Evolutionary conservation across 371 early-diverging fungal species (phyloP).

Genomic region (Rhizopus stolonifer): DNA sequence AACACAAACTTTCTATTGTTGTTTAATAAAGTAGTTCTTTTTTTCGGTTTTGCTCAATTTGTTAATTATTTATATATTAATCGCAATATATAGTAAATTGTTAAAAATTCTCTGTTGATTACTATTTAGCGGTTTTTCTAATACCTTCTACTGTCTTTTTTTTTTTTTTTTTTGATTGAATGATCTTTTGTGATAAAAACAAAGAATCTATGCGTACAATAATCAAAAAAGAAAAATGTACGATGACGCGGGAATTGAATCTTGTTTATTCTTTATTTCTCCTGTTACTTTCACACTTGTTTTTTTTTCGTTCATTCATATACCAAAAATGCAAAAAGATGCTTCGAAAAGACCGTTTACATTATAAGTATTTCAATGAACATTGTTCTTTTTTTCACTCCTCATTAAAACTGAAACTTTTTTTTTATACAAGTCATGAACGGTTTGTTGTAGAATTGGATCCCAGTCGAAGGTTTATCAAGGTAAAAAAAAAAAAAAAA

Average conservation of each 20-base stretch:
- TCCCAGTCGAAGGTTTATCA: conserved; percentile 40
- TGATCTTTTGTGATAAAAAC: no score
- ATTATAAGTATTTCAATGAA: conserved; percentile 43
- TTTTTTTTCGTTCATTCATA: not conserved
- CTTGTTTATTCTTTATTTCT: not conserved
- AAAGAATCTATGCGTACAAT: no score
- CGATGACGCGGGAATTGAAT: not conserved
- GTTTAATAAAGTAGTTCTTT: conserved; percentile 32
- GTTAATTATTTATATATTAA: no score
- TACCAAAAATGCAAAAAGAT: conserved; percentile 35
- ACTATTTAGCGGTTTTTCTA: no score
- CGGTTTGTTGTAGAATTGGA: conserved; percentile 54
- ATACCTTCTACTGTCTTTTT: no score
- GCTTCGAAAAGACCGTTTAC: conserved; percentile 38
- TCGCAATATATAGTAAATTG: no score
- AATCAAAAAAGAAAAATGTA: no score
- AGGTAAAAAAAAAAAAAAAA: no score
- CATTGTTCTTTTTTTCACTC: no score
- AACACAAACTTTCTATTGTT: not conserved
- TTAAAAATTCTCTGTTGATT: no score
- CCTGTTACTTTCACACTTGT: not conserved
- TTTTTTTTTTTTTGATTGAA: no score
- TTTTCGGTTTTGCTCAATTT: no score
- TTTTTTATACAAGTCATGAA: conserved; percentile 50
- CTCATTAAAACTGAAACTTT: conserved; percentile 3